Evolutionary conservation across 2,329 filamentous ascomycete genomes (phyloP), one percentile per base, ranked within the genome.

Genomic region (Penicillium sp.): DNA sequence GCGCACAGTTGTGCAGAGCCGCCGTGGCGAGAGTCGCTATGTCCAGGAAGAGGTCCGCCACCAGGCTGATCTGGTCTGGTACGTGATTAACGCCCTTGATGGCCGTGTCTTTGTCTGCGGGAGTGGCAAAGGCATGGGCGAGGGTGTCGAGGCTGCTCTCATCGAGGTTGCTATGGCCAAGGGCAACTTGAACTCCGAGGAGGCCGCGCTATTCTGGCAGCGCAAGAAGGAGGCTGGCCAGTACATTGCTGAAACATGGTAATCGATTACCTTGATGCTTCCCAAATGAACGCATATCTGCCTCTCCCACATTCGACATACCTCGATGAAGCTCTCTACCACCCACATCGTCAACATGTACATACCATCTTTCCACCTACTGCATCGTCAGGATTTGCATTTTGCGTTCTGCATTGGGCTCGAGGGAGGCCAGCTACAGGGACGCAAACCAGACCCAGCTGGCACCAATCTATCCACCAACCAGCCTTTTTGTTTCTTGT

Each of bases 41-140:
- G 93, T 98, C 1, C 93, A 98, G 67, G 93, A 98, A 64, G 93
- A 97, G 71, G 92, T 98, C 7, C 78, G 82, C 9, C 80, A 88
- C 56, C 93, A 97, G 69, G 89, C 91, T 1, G 93, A 97, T 66
- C 80, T 97, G n/a, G 92, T 97, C 13, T 98, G 93, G 93, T 95
- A 89, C 69, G 90, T 97, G 56, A 88, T 95, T 77, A 97, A 97
- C 69, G 84, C 90, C 2, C 78, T 97, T n/a, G 93, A 98, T 64
- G 93, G 93, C 1, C 84, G 93, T 45, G 84, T 97, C 45, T 98
- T 98, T 67, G 93, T 98, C 50, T 98, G 93, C 69, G 93, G 93
- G 43, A 95, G 88, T 72, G 90, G 84, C 65, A 90, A 89, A 75
- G 93, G 93, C 49, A 98, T 98, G 93, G 93, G 93, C 52, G 93